Conservation (phyloP, 306 rosid genomes). For the Quercus engelmannii region DNA sequence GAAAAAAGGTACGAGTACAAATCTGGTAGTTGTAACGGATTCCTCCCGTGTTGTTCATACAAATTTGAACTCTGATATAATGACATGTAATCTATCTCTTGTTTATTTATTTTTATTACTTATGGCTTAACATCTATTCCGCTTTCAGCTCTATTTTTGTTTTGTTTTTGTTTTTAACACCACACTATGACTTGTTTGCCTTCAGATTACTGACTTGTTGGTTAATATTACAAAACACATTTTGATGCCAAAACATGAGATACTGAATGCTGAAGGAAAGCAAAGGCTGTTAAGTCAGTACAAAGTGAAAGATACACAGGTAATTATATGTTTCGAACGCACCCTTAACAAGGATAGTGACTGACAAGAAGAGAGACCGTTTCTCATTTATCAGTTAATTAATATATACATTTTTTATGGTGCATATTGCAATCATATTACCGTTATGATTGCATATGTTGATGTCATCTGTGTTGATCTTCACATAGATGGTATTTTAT, state of each 20-base stretch:
- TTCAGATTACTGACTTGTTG: constrained; percentile 41
- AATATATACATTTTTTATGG: not conserved
- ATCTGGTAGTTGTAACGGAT: not conserved
- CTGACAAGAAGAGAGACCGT: too few species aligned
- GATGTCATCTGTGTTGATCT: not conserved
- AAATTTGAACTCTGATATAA: not conserved
- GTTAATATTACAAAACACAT: constrained; percentile 44
- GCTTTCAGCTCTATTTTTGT: not conserved
- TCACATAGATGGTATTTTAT: not conserved
- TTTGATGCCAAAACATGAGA: constrained; percentile 41
- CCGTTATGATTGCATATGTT: not conserved
- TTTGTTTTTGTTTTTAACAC: constrained; percentile 1
- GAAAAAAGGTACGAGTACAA: not conserved
- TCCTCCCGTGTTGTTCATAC: constrained; percentile 1
- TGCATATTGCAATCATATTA: not conserved
- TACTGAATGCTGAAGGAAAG: constrained; percentile 37
- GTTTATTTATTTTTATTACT: not conserved
- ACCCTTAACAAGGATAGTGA: not conserved
- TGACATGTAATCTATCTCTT: too few species aligned
- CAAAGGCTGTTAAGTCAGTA: constrained; percentile 27
- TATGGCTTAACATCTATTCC: not conserved
- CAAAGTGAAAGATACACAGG: constrained; percentile 44
- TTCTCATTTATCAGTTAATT: too few species aligned
- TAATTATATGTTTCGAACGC: not conserved
- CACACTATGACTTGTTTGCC: not conserved